Evolutionary conservation across 2,329 filamentous ascomycete species (phyloP), one percentile per base, ranked within the genome.

Genomic region (Xylariomycetidae sp.): DNA sequence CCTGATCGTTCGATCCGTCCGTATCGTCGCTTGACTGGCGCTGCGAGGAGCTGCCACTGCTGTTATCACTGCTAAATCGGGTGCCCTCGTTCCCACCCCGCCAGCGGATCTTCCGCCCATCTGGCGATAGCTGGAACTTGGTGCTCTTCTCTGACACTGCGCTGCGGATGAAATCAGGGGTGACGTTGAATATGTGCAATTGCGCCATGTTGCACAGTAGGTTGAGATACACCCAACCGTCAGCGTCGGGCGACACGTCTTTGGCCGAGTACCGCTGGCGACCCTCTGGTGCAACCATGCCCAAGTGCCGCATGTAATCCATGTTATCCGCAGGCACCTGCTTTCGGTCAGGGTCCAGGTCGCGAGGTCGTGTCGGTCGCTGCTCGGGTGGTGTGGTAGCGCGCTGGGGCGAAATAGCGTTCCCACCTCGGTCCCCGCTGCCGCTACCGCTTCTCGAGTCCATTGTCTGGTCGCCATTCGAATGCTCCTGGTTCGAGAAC

Each of bases 161-260:
- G 22, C 74, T 74, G 37, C 83, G 79, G 24, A 92, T 78, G 48
- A 90, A 90, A 18, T 82, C 77, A 0, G 80, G 71, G 0, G 86
- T 88, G 2, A 93, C 85, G 38, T 87, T 89, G 46, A 92, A 71
- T 0, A 88, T 90, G 48, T 93, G 86, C 13, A 93, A 63, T 58
- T 93, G 86, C 0, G 87, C 86, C 66, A 93, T 73, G 50, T 82
- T 88, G 52, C 81, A 79, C 2, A 93, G 67, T 1, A 93, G 61
- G 46, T 92, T 92, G 6, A 92, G 62, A 47, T 89, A 90, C 1
- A 90, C 77, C 85, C 85, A 92, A 4, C 84, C 84, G 17, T 87
- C 78, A 0, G 68, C 67, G 34, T 82, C 79, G 0, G 78, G 70
- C 10, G 72, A 68, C 9, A 77, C 72, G 32, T 77, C 68, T 3